phyloP scores from a whole-genome alignment of 2,329 filamentous ascomycete genomes.

The Talaromyces sp. region DNA sequence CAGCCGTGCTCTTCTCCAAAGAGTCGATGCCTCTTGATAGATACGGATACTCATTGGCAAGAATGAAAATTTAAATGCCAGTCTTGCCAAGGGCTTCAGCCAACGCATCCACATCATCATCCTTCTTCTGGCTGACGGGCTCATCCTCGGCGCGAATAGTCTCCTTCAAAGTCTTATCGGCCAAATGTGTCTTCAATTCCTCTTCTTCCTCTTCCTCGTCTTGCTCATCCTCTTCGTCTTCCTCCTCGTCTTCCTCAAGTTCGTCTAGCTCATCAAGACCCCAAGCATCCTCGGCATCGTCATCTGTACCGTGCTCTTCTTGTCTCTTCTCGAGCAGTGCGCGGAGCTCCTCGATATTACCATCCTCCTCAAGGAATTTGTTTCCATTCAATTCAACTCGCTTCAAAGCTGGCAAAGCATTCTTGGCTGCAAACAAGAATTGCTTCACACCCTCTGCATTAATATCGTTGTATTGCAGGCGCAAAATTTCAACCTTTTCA shows the following conservation, averaged over 20 bases:
- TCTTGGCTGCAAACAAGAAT: slow-evolving; percentile 65
- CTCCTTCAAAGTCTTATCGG: slow-evolving; percentile 68
- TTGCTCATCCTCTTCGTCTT: slow-evolving; percentile 66
- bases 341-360: slow-evolving; percentile 64
- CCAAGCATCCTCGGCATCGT: slow-evolving; percentile 75
- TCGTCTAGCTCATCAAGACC: slow-evolving; percentile 83
- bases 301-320: slow-evolving; percentile 59
- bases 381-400: slow-evolving; percentile 95
- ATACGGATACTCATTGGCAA: no score
- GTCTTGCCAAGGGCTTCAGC: slow-evolving; percentile 74
- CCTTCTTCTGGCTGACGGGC: slow-evolving; percentile 67
- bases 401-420: slow-evolving; percentile 69
- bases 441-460: slow-evolving; percentile 69
- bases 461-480: slow-evolving; percentile 93
- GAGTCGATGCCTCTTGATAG: neutral
- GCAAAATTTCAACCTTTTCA: slow-evolving; percentile 71
- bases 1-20: neutral
- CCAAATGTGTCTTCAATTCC: slow-evolving; percentile 52
- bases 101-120: slow-evolving; percentile 78
- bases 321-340: slow-evolving; percentile 73
- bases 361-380: slow-evolving; percentile 84
- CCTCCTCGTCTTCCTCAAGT: slow-evolving; percentile 69
- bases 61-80: slow-evolving; percentile 21
- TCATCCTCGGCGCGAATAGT: slow-evolving; percentile 53
- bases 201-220: slow-evolving; percentile 69